phyloP scores from a whole-genome alignment of 495 filamentous ascomycete genomes.

The Trichoderma asperelloides region DNA sequence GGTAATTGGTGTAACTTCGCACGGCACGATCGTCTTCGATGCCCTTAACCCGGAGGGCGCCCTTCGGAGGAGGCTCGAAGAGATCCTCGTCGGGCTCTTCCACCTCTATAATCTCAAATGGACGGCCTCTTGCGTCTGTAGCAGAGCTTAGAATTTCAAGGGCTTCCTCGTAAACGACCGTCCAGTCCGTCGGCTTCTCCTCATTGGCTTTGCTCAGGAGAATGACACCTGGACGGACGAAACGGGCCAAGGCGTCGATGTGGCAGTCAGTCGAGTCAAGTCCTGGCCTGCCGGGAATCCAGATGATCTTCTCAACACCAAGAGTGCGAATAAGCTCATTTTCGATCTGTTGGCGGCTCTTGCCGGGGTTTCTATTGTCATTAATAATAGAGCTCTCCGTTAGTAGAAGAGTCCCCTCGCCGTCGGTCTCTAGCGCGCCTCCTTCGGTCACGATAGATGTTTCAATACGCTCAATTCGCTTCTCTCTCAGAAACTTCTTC shows the following conservation, averaged over 20 bases:
- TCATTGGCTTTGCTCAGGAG: background rate
- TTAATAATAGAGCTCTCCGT: constrained; percentile 1
- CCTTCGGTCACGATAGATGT: background rate
- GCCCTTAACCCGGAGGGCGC: background rate
- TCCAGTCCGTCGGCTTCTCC: background rate
- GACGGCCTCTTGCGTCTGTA: background rate
- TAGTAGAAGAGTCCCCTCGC: background rate
- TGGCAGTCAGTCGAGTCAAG: background rate
- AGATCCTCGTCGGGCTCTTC: background rate
- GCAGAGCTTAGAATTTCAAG: background rate
- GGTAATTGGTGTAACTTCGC: background rate
- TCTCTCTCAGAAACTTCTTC: background rate
- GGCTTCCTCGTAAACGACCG: background rate
- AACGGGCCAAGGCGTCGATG: background rate
- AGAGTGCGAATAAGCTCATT: background rate
- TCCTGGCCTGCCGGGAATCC: background rate
- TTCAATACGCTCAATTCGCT: background rate
- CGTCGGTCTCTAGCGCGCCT: background rate
- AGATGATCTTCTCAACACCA: background rate
- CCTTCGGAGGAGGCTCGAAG: background rate
- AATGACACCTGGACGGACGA: background rate
- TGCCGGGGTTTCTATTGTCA: background rate
- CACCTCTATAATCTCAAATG: background rate
- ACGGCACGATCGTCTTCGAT: background rate
- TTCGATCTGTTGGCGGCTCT: background rate